Base-by-base conservation (phyloP, 306 rosid species). In the Cicer cuneatum region DNA sequence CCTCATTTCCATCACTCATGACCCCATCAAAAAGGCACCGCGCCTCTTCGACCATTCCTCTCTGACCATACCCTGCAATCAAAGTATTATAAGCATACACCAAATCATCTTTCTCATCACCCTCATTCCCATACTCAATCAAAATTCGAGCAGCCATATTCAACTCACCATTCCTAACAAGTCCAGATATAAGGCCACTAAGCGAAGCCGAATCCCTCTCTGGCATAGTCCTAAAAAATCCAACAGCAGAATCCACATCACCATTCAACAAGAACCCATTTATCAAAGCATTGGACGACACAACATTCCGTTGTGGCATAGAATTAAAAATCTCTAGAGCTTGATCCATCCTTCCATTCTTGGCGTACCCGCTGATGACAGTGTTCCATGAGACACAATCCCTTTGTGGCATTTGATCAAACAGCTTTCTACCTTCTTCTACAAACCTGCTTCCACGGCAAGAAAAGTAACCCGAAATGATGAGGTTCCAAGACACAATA, bases 301-400 rank as follows among this genome's bases (percentile, higher is more conserved):
- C 88, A 70, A 70, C 74, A 67, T 78, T 84, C 45, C 73, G 68
- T 49, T 78, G 54, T 0, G 88, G 88, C 88, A 84, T 84, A 14
- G 46, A 66, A 0, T 48, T 29, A 52, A 81, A 84, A 11, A 84
- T 16, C 81, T 78, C 33, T 60, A 84, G 52, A 74, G 88, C 88
- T 63, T 69, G 79, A 14, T 84, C 79, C 85, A 84, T 84, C 78
- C 66, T 74, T 7, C 88, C 80, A 74, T 65, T 81, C 73, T 81
- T 84, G 0, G 88, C 85, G 21, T 84, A 84, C 7, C 88, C 88
- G 12, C 85, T 84, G 5, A 84, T 81, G 10, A 78, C 71, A 1
- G 88, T 84, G 77, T 81, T 84, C 88, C 88, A 84, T 58, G 88
- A 84, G 47, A 84, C 85, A 58, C 75, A 69, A 69, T 84, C 88